phyloP scores from a whole-genome alignment of 2,329 filamentous ascomycete genomes.

The Colletotrichum siamense region DNA sequence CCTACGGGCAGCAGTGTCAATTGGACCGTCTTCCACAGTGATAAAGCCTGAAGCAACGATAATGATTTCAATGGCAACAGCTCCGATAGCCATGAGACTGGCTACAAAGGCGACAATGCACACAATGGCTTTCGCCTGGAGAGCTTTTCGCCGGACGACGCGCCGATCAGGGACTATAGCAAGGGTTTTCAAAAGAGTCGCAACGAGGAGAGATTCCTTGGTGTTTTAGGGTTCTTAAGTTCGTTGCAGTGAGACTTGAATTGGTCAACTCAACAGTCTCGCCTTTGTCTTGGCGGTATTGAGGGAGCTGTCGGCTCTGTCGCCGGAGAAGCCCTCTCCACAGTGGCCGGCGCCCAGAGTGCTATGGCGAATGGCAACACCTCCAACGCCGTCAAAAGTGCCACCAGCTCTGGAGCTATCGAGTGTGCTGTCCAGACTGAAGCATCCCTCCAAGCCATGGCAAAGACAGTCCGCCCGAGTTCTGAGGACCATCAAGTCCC shows the following conservation, averaged over 20 bases:
- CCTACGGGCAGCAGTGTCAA: conserved; percentile 12
- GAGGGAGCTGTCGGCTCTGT: not conserved
- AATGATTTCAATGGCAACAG: not conserved
- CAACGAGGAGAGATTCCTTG: not conserved
- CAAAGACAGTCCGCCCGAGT: too few relatives aligned
- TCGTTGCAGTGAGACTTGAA: not conserved
- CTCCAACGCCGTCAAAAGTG: not conserved
- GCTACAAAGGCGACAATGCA: not conserved
- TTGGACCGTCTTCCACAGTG: conserved; percentile 2
- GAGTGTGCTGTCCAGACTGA: not conserved
- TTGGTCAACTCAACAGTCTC: not conserved
- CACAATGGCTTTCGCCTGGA: not conserved
- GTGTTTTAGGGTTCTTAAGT: not conserved
- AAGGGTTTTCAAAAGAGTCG: not conserved
- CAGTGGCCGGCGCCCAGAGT: not conserved
- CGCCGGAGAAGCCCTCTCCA: not conserved
- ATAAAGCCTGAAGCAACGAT: conserved; percentile 25
- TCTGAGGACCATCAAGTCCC: not conserved
- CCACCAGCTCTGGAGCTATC: not conserved
- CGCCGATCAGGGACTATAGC: not conserved
- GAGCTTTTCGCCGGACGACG: not conserved
- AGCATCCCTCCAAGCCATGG: not conserved
- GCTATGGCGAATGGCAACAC: not conserved
- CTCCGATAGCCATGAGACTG: not conserved
- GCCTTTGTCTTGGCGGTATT: not conserved